Conservation (phyloP, 768 basidiomycete genomes). For the Auriscalpium orientale region DNA sequence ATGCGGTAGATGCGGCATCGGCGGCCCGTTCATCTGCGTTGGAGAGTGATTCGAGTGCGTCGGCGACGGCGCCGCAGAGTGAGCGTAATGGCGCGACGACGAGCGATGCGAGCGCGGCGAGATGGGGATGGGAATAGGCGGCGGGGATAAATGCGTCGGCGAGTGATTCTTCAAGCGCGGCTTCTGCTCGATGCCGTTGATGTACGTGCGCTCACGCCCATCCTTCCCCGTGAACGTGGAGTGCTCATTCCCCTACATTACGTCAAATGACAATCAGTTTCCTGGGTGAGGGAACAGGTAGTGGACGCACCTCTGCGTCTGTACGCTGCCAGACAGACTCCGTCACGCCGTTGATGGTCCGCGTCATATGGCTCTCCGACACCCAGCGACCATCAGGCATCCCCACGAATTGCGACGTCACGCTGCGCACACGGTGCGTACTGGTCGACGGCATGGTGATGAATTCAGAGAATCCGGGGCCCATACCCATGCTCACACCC, state of each 20-base stretch:
- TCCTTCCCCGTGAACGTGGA: constrained; percentile 58
- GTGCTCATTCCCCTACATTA: constrained; percentile 64
- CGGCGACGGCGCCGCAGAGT: no score
- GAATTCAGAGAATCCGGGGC: constrained; percentile 12
- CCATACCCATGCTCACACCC: constrained; percentile 7
- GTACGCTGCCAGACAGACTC: constrained; percentile 45
- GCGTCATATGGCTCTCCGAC: constrained; percentile 49
- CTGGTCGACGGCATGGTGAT: background rate
- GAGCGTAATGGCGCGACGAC: no score
- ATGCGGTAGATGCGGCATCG: background rate
- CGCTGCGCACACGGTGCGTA: constrained; percentile 18
- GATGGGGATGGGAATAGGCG: constrained; percentile 1
- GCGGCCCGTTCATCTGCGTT: background rate
- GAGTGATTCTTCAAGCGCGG: background rate
- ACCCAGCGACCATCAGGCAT: constrained; percentile 34
- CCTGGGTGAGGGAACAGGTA: background rate
- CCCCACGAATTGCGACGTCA: constrained; percentile 19
- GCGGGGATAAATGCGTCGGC: constrained; percentile 1
- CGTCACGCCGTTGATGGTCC: constrained; percentile 61
- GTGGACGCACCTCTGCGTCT: constrained; percentile 49
- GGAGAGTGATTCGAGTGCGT: no score
- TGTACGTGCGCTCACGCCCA: constrained; percentile 53
- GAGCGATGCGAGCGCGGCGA: no score
- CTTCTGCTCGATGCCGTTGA: constrained; percentile 56
- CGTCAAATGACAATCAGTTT: constrained; percentile 10